phyloP scores from a whole-genome alignment of 176 grass and related monocot genomes.

The Phoenix roebelenii region DNA sequence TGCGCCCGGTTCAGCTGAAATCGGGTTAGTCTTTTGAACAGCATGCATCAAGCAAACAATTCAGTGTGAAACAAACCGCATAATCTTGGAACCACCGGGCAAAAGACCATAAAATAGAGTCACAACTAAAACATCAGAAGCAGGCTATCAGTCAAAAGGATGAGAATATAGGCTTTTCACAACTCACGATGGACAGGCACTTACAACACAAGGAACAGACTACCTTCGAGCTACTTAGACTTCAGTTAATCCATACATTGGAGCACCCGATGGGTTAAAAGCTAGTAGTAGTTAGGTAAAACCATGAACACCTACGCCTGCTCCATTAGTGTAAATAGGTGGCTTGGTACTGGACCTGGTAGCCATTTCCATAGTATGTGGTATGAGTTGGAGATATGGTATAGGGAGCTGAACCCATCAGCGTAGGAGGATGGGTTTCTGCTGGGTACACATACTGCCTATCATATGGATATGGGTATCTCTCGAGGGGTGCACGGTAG shows the following conservation, averaged over 20 bases:
- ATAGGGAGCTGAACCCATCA: constrained; percentile 42
- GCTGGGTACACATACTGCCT: constrained; percentile 56
- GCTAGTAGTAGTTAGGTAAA: constrained; percentile 41
- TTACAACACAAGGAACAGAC: not conserved
- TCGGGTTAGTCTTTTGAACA: too few relatives aligned
- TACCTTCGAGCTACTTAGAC: not conserved
- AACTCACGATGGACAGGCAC: not conserved
- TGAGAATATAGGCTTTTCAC: not conserved
- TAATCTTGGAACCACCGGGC: too few relatives aligned
- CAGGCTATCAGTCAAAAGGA: not conserved
- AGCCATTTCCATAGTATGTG: constrained; percentile 69
- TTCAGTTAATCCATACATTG: constrained; percentile 1
- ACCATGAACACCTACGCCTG: constrained; percentile 19
- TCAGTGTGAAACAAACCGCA: too few relatives aligned
- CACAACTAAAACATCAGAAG: not conserved
- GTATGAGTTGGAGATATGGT: constrained; percentile 45
- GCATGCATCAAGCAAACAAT: too few relatives aligned
- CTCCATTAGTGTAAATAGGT: constrained; percentile 66
- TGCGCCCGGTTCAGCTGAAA: too few relatives aligned
- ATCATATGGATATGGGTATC: constrained; percentile 51
- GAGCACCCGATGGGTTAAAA: constrained; percentile 16
- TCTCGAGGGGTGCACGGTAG: constrained; percentile 52
- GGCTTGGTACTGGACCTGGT: constrained; percentile 66
- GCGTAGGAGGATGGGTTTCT: constrained; percentile 45
- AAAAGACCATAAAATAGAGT: too few relatives aligned